phyloP scores from a whole-genome alignment of 306 rosid species.

The Lagenaria siceraria region DNA sequence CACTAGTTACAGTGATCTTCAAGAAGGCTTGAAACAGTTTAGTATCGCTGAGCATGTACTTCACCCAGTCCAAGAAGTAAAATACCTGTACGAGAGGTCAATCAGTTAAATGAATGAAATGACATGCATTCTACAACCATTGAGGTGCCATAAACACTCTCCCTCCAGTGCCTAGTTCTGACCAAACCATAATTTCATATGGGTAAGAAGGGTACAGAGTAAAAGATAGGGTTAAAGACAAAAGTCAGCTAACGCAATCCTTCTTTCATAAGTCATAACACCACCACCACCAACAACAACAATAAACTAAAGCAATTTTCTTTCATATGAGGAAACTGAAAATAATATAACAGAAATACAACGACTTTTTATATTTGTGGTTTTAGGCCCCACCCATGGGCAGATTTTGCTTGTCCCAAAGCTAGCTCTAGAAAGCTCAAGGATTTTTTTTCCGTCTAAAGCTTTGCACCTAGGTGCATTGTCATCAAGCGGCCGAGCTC shows the following conservation, averaged over 20 bases:
- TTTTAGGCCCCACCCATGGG: not conserved
- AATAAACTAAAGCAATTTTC: not conserved
- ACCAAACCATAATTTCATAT: not conserved
- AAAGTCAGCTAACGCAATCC: not conserved
- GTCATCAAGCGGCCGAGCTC: not conserved
- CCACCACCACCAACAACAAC: not conserved
- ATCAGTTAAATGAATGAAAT: not conserved
- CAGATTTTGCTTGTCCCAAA: not conserved
- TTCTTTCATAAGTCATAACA: not conserved
- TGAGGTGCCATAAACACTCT: not conserved
- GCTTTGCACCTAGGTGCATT: not conserved
- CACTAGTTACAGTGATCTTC: constrained; percentile 84
- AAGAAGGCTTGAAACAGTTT: constrained; percentile 78
- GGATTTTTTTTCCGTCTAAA: not conserved
- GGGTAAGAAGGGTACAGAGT: not conserved
- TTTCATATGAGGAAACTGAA: not conserved
- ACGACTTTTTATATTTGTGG: not conserved
- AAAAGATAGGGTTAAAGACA: not conserved
- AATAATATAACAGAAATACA: not conserved
- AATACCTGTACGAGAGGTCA: constrained; percentile 43
- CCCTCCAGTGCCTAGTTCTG: not conserved
- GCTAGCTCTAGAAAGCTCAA: not conserved
- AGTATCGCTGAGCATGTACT: constrained; percentile 59
- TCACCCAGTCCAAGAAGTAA: constrained; percentile 92
- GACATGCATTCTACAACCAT: not conserved